A percentile compares a stretch with the other conserved stretches of the same genome.
These are phyloP conservation scores for Phaffomyces antillensis DNA, from an alignment of 805 yeast genomes.

Conservation along the genomic window DNA sequence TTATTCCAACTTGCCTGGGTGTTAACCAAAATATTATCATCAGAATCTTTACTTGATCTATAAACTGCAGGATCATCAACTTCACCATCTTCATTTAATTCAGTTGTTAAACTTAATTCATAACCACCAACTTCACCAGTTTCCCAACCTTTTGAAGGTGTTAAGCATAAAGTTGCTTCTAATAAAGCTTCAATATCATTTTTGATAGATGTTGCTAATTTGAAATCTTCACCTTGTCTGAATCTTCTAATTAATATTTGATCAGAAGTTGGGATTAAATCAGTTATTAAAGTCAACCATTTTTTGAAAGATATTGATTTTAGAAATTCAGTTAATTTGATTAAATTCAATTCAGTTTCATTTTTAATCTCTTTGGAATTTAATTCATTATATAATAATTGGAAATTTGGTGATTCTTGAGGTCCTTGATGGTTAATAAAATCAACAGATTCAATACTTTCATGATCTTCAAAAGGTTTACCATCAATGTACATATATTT, in stretches of 20 bases:
- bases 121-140: constrained; percentile 92
- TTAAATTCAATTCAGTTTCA: constrained; percentile 34
- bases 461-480: constrained; percentile 26
- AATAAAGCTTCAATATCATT: constrained; percentile 38
- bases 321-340: constrained; percentile 51
- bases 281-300: constrained; percentile 61
- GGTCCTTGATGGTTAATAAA: constrained; percentile 32
- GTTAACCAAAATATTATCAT: constrained; percentile 71
- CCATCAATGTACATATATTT: constrained; percentile 81
- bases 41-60: constrained; percentile 46
- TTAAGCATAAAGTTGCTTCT: constrained; percentile 76
- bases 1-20: constrained; percentile 81
- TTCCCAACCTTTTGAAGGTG: constrained; percentile 82
- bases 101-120: constrained; percentile 74
- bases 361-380: constrained; percentile 5
- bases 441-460: constrained; percentile 24
- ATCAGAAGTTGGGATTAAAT: constrained; percentile 53
- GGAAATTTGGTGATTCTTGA: constrained; percentile 53
- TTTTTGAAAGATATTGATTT: constrained; percentile 56
- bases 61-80: constrained; percentile 82
- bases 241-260: constrained; percentile 75
- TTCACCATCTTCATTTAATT: constrained; percentile 36
- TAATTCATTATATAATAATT: constrained; percentile 18
- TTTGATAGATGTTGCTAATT: constrained; percentile 66
- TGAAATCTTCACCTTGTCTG: constrained; percentile 93